These are phyloP conservation scores for Tricladium varicosporioides DNA, from an alignment of 2,329 filamentous ascomycete genomes.

Conservation along the genomic window DNA sequence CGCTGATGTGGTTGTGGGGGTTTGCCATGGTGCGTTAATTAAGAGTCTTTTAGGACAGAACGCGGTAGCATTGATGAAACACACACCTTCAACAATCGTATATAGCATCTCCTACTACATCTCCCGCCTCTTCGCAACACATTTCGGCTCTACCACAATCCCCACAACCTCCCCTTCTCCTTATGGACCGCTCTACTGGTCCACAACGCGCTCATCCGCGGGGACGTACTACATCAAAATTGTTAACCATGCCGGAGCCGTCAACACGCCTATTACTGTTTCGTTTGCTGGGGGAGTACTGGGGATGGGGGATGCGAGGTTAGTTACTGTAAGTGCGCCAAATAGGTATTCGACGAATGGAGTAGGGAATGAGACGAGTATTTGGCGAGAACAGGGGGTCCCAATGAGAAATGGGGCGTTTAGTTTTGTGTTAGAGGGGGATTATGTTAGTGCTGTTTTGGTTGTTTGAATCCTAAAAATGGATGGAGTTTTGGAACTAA, in stretches of 20 bases:
- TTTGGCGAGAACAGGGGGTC: background rate
- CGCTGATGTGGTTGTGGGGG: slow-evolving; percentile 2
- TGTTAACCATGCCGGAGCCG: background rate
- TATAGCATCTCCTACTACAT: slow-evolving; percentile 2
- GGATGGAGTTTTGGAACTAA: too few relatives aligned
- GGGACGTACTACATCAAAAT: background rate
- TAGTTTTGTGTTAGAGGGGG: background rate
- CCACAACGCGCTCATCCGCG: background rate
- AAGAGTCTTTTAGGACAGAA: background rate
- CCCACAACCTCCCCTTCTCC: background rate
- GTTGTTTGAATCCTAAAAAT: too few relatives aligned
- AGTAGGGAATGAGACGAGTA: background rate
- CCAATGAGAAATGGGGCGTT: background rate
- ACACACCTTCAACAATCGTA: background rate
- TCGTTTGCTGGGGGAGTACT: background rate
- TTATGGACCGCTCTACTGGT: slow-evolving; percentile 6
- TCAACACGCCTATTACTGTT: background rate
- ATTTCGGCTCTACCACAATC: background rate
- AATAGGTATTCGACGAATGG: background rate
- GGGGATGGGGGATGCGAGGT: background rate
- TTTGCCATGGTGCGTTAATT: slow-evolving; percentile 1
- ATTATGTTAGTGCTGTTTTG: too few relatives aligned
- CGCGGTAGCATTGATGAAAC: slow-evolving; percentile 4
- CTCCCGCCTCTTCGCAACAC: background rate
- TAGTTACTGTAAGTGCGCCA: background rate